Conservation (phyloP, 2,329 filamentous ascomycete species). For the Neofusicoccum sp. region DNA sequence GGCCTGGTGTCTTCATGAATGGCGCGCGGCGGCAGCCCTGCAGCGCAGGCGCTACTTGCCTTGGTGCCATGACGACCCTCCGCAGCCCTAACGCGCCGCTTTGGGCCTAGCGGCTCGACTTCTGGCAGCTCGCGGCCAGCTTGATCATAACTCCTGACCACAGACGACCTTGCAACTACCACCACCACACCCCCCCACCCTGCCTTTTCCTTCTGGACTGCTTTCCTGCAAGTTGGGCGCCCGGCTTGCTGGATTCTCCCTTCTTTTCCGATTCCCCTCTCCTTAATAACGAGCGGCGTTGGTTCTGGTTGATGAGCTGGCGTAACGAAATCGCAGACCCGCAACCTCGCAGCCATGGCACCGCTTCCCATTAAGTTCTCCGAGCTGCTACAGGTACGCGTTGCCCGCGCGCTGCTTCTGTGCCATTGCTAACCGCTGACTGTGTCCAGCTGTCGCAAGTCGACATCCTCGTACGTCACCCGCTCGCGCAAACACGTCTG, state of each 20-base stretch:
- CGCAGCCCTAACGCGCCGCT: not conserved
- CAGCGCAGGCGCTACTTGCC: not conserved
- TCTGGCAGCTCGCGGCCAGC: slow-evolving; percentile 14
- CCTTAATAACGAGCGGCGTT: slow-evolving; percentile 21
- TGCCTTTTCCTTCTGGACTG: slow-evolving; percentile 9
- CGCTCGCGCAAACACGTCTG: slow-evolving; percentile 12
- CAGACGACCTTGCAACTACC: slow-evolving; percentile 5
- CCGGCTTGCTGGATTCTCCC: slow-evolving; percentile 28
- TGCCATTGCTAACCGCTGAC: slow-evolving; percentile 31
- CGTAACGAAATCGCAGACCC: slow-evolving; percentile 28
- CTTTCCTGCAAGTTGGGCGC: slow-evolving; percentile 17
- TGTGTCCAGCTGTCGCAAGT: slow-evolving; percentile 43
- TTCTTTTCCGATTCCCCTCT: slow-evolving; percentile 28
- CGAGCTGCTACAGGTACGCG: slow-evolving; percentile 74
- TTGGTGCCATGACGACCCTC: slow-evolving; percentile 10
- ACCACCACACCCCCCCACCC: slow-evolving; percentile 10
- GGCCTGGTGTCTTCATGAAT: not conserved
- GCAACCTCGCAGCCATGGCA: slow-evolving; percentile 52
- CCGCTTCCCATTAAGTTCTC: slow-evolving; percentile 89
- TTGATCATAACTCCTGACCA: slow-evolving; percentile 18
- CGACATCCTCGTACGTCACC: slow-evolving; percentile 47
- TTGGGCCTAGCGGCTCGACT: not conserved
- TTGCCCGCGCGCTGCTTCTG: not conserved
- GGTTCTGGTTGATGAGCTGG: slow-evolving; percentile 33
- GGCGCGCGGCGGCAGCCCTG: not conserved